These are phyloP conservation scores for Phaeolepiota aurea DNA, from an alignment of 768 basidiomycete species.

Conservation along the genomic window DNA sequence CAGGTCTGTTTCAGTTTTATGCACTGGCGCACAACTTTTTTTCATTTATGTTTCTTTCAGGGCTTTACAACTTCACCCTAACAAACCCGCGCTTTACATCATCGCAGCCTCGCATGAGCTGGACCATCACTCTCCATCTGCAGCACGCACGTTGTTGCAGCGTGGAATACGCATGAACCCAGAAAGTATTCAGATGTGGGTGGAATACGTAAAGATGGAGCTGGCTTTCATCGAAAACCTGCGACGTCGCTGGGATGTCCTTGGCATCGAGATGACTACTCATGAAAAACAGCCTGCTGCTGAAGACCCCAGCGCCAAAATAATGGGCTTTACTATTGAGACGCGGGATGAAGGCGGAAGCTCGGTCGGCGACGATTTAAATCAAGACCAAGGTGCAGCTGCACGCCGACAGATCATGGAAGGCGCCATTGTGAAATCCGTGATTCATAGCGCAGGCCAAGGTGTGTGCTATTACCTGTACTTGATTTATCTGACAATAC, in stretches of 20 bases:
- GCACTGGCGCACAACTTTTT: conserved; percentile 3
- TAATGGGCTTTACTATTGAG: conserved; percentile 24
- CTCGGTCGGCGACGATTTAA: conserved; percentile 29
- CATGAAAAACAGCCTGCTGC: conserved; percentile 12
- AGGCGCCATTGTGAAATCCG: conserved; percentile 73
- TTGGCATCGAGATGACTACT: conserved; percentile 48
- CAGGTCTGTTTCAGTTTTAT: conserved; percentile 37
- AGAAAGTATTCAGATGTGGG: conserved; percentile 73
- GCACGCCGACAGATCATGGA: conserved; percentile 64
- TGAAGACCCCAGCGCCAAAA: conserved; percentile 20
- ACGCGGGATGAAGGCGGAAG: background rate
- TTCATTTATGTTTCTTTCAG: conserved; percentile 26
- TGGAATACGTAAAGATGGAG: conserved; percentile 88
- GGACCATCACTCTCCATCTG: conserved; percentile 60
- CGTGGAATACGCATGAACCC: conserved; percentile 76
- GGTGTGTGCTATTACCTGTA: conserved; percentile 30
- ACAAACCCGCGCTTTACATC: conserved; percentile 70
- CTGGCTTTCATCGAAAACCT: conserved; percentile 77
- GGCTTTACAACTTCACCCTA: conserved; percentile 83
- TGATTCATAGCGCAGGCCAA: conserved; percentile 67
- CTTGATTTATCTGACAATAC: conserved; percentile 7
- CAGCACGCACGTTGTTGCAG: conserved; percentile 77
- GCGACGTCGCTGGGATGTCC: conserved; percentile 67
- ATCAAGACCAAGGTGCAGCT: conserved; percentile 37
- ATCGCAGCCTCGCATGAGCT: conserved; percentile 81